A percentile compares a stretch with the other conserved stretches of the same genome.
These are phyloP conservation scores for Fraxinus albicans DNA, from an alignment of 305 asterid genomes.

Conservation along the genomic window DNA sequence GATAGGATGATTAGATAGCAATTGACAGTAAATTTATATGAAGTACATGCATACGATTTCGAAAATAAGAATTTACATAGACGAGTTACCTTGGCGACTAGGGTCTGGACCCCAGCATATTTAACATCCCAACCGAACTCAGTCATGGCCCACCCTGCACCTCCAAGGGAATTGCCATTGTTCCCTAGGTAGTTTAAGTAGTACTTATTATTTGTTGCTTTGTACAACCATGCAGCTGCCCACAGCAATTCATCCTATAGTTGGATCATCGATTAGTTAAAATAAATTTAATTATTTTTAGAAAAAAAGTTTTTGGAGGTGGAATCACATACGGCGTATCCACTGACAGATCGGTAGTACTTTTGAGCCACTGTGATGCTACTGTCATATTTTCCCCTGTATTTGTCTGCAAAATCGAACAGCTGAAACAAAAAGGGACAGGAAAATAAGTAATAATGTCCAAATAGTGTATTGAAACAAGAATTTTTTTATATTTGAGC, in stretches of 20 bases:
- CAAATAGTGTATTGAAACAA: background rate
- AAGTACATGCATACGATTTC: no score
- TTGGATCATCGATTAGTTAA: background rate
- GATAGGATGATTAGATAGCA: background rate
- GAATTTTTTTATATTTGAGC: no score
- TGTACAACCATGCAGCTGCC: conserved; percentile 99
- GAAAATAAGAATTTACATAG: background rate
- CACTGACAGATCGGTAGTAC: conserved; percentile 97
- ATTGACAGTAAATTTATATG: background rate
- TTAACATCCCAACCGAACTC: conserved; percentile 99
- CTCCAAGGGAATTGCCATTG: conserved; percentile 88
- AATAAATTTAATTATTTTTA: background rate
- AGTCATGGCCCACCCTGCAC: conserved; percentile 96
- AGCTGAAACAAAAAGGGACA: conserved; percentile 53
- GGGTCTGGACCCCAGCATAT: conserved; percentile 94
- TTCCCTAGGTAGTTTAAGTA: conserved; percentile 79
- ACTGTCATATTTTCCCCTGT: conserved; percentile 94
- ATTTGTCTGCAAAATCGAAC: conserved; percentile 89
- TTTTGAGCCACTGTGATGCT: conserved; percentile 85
- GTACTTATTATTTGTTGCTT: conserved; percentile 67
- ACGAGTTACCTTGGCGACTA: conserved; percentile 77
- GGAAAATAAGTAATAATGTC: conserved; percentile 1
- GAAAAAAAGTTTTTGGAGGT: background rate
- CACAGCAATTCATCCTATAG: conserved; percentile 89
- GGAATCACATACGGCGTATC: conserved; percentile 79